Evolutionary conservation across 225 moss, liverwort and hornwort genomes (phyloP), one percentile per base, ranked within the genome.

Genomic region (Pleurozium schreberi): DNA sequence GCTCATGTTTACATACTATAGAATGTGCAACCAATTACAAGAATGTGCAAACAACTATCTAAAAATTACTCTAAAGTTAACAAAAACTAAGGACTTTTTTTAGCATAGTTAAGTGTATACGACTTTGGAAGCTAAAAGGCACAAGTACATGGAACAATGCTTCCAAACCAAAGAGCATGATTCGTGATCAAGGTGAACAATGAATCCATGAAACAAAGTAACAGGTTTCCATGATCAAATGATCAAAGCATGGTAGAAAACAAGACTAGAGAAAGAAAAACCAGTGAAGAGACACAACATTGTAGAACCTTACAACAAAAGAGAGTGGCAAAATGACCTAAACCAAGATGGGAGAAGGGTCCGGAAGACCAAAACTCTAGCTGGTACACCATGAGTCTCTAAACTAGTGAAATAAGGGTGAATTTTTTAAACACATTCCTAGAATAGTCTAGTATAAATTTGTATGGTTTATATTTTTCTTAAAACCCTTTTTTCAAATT

Each of bases 371-470:
- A 26, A 42, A 70, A 43, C 1, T 27, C 9, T 16, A 17, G 2
- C 5, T 1, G 5, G 0, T 26, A 26, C 8, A 14, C 26, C 1
- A 3, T 27, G 5, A 70, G 25, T 70, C 42, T 1, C 1, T 70
- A 1, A 42, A 42, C 2, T 69, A 7, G 42, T 26, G 8, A 40
- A n/a, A n/a, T n/a, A n/a, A n/a, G n/a, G n/a, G n/a, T n/a, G n/a
- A n/a, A n/a, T n/a, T n/a, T n/a, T n/a, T n/a, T n/a, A n/a, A n/a
- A n/a, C n/a, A n/a, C n/a, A n/a, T n/a, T n/a, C n/a, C n/a, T n/a
- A n/a, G n/a, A n/a, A n/a, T n/a, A n/a, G n/a, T n/a, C n/a, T n/a
- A n/a, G n/a, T n/a, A n/a, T n/a, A n/a, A n/a, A n/a, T n/a, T n/a
- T n/a, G n/a, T n/a, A n/a, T n/a, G n/a, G n/a, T n/a, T n/a, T n/a